These are phyloP conservation scores for Afroboletus lepidellus DNA, from an alignment of 1,284 basidiomycete genomes.

Conservation along the genomic window DNA sequence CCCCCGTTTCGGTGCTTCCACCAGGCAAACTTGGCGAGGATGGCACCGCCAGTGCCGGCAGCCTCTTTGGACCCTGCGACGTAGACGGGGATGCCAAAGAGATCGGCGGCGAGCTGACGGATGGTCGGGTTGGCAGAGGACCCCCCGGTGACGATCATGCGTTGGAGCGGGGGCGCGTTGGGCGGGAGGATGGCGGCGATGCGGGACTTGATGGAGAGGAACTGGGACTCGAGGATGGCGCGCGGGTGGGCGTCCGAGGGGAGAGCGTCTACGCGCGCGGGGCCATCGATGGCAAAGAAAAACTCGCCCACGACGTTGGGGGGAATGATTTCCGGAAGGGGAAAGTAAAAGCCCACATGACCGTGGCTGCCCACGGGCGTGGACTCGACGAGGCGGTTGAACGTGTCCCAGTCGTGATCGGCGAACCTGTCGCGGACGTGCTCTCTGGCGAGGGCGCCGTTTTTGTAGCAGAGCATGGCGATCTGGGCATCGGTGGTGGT, in stretches of 20 bases:
- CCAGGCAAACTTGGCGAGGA: conserved; percentile 70
- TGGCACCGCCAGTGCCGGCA: conserved; percentile 68
- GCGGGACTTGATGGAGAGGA: conserved; percentile 75
- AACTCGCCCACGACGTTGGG: conserved; percentile 7
- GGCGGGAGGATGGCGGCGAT: conserved; percentile 66
- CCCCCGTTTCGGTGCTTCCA: conserved; percentile 51
- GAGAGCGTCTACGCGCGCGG: conserved; percentile 34
- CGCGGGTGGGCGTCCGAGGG: conserved; percentile 61
- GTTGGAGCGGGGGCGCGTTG: conserved; percentile 55
- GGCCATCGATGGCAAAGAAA: neutral
- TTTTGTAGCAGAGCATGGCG: conserved; percentile 84
- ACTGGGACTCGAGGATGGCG: conserved; percentile 85
- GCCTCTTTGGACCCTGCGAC: conserved; percentile 65
- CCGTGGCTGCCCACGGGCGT: conserved; percentile 2
- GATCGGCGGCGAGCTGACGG: conserved; percentile 74
- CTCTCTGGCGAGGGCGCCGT: conserved; percentile 81
- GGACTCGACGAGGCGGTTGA: conserved; percentile 1
- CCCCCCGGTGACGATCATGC: conserved; percentile 80
- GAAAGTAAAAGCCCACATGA: conserved; percentile 7
- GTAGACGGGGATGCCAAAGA: conserved; percentile 43
- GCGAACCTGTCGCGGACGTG: conserved; percentile 74
- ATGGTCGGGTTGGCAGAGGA: conserved; percentile 76
- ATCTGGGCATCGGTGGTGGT: conserved; percentile 60
- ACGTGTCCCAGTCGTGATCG: conserved; percentile 42
- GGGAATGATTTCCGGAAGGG: conserved; percentile 10